phyloP scores from a whole-genome alignment of 345 rosid genomes.

The Microcos paniculata region DNA sequence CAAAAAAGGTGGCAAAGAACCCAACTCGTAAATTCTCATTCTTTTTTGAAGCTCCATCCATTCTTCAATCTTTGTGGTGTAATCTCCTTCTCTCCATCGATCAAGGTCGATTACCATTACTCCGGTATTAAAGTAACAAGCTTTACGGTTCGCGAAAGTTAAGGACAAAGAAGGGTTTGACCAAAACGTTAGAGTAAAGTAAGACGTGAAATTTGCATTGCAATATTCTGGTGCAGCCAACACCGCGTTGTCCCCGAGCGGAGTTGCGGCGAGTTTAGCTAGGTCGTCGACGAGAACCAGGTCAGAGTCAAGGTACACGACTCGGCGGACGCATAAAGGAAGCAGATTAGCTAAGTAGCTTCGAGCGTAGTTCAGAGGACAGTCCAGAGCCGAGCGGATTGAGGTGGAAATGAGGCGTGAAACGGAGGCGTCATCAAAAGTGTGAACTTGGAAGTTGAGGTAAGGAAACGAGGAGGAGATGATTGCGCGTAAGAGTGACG shows the following conservation, averaged over 20 bases:
- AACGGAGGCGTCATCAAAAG: slow-evolving; percentile 63
- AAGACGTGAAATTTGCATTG: slow-evolving; percentile 84
- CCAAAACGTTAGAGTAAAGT: slow-evolving; percentile 78
- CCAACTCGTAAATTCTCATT: slow-evolving; percentile 71
- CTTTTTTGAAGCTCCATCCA: slow-evolving; percentile 85
- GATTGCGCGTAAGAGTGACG: slow-evolving; percentile 50
- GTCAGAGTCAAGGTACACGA: slow-evolving; percentile 91
- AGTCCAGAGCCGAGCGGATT: slow-evolving; percentile 85
- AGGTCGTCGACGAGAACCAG: slow-evolving; percentile 88
- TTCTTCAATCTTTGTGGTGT: slow-evolving; percentile 69
- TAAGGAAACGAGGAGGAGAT: slow-evolving; percentile 83
- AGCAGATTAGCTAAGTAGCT: slow-evolving; percentile 77
- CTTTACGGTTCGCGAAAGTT: slow-evolving; percentile 56
- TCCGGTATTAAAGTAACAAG: slow-evolving; percentile 84
- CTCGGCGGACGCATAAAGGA: slow-evolving; percentile 71
- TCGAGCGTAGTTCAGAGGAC: slow-evolving; percentile 88
- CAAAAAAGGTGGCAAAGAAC: slow-evolving; percentile 77
- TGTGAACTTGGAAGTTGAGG: slow-evolving; percentile 62
- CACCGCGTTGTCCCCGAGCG: slow-evolving; percentile 50
- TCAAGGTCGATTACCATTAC: slow-evolving; percentile 91
- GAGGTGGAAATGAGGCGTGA: slow-evolving; percentile 79
- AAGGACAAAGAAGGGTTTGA: slow-evolving; percentile 61
- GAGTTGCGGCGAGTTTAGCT: slow-evolving; percentile 64
- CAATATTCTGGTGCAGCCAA: slow-evolving; percentile 96
- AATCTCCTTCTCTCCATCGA: slow-evolving; percentile 75